Conservation (phyloP, 2,329 filamentous ascomycete genomes). For the Colletotrichum higginsianum region DNA sequence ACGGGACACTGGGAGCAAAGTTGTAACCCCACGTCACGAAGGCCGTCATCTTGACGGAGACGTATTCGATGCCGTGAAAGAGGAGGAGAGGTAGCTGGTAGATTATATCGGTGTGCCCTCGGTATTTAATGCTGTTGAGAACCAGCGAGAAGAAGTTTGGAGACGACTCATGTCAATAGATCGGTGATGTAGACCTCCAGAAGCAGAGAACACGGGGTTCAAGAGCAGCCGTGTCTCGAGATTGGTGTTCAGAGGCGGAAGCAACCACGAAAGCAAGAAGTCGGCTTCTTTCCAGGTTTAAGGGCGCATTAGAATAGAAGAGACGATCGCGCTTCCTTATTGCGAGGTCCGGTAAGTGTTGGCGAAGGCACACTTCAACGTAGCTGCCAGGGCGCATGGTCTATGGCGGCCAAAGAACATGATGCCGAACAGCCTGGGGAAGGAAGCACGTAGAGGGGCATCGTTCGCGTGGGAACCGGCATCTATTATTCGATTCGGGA, state of each 20-base stretch:
- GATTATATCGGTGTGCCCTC: not conserved
- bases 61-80: not conserved
- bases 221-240: too few relatives aligned
- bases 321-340: not conserved
- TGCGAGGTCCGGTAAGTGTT: not conserved
- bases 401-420: not conserved
- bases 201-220: not conserved
- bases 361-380: not conserved
- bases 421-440: not conserved
- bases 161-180: not conserved
- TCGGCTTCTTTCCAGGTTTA: not conserved
- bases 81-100: not conserved
- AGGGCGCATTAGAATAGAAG: not conserved
- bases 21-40: constrained; percentile 6
- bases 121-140: not conserved
- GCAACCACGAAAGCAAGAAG: not conserved
- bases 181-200: not conserved
- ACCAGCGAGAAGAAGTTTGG: too few relatives aligned
- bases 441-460: not conserved
- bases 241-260: not conserved
- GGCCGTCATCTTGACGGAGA: not conserved
- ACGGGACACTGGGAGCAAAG: not conserved
- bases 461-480: not conserved
- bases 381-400: not conserved
- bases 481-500: not conserved